Evolutionary conservation across 2,329 filamentous ascomycete genomes (phyloP).

Genomic region (Parastagonospora avenae): DNA sequence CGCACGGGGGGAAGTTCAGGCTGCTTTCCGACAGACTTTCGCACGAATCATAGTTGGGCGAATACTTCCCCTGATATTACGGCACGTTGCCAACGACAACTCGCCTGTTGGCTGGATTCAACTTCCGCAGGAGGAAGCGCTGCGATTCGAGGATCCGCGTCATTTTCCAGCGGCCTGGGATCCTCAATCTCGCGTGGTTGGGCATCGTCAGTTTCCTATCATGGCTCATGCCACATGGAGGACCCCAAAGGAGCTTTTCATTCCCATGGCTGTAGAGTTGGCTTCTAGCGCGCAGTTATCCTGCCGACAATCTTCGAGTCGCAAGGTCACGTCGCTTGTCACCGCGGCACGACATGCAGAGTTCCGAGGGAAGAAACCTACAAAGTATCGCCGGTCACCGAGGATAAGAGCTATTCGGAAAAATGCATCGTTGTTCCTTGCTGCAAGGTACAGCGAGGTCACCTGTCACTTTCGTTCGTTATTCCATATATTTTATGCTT

Average conservation of each 20-base stretch:
- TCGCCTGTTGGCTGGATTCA: slow-evolving; percentile 5
- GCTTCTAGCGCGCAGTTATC: slow-evolving; percentile 6
- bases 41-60: slow-evolving; percentile 22
- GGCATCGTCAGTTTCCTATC: slow-evolving; percentile 16
- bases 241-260: slow-evolving; percentile 13
- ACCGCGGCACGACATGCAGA: slow-evolving; percentile 2
- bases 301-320: slow-evolving; percentile 9
- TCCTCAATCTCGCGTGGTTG: slow-evolving; percentile 13
- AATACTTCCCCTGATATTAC: slow-evolving; percentile 20
- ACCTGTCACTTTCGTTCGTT: slow-evolving; percentile 6
- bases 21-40: slow-evolving; percentile 26
- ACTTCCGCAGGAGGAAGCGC: slow-evolving; percentile 4
- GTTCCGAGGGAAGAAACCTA: slow-evolving; percentile 1
- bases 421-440: slow-evolving; percentile 5
- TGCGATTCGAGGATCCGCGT: slow-evolving; percentile 6
- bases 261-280: slow-evolving; percentile 16
- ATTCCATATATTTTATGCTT: not conserved
- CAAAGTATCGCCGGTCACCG: slow-evolving; percentile 9
- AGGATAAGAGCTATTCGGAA: slow-evolving; percentile 7
- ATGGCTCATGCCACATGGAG: slow-evolving; percentile 1
- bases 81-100: slow-evolving; percentile 18
- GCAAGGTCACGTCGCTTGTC: slow-evolving; percentile 14
- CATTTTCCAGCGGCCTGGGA: slow-evolving; percentile 19
- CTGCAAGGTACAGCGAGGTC: slow-evolving; percentile 1
- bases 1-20: slow-evolving; percentile 35